These are phyloP conservation scores for Austroboletus eburneus DNA, from an alignment of 768 basidiomycete genomes.

Conservation along the genomic window DNA sequence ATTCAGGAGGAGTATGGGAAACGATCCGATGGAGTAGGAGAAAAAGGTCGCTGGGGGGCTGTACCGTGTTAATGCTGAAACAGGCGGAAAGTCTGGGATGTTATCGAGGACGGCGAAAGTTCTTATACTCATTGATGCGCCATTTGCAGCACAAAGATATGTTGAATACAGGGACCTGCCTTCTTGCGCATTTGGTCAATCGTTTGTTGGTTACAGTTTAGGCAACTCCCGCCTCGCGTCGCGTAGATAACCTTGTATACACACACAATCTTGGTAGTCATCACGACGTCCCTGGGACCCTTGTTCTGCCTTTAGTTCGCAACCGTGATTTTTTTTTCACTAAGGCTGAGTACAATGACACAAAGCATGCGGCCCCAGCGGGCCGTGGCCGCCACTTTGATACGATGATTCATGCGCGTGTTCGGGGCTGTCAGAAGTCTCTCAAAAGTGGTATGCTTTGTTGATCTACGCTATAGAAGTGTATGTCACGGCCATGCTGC, in stretches of 20 bases:
- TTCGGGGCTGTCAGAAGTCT: conserved; percentile 18
- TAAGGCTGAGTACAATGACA: conserved; percentile 21
- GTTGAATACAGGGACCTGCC: conserved; percentile 21
- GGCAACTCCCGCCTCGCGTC: conserved; percentile 22
- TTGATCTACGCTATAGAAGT: conserved; percentile 13
- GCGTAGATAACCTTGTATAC: conserved; percentile 17
- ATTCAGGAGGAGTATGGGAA: conserved; percentile 6
- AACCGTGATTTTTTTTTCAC: conserved; percentile 8
- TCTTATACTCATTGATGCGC: conserved; percentile 28
- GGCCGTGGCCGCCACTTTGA: conserved; percentile 2
- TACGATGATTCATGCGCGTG: conserved; percentile 22
- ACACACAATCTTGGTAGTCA: conserved; percentile 21
- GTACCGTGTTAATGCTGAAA: conserved; percentile 10
- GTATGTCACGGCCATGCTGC: conserved; percentile 7
- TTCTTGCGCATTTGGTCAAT: conserved; percentile 32
- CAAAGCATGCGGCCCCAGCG: conserved; percentile 19
- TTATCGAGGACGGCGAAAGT: conserved; percentile 9
- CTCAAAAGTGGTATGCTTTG: conserved; percentile 20
- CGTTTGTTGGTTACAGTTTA: conserved; percentile 32
- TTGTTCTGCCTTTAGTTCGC: conserved; percentile 28
- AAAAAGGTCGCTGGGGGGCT: conserved; percentile 18
- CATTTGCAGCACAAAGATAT: conserved; percentile 34
- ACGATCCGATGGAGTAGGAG: conserved; percentile 17
- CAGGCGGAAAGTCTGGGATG: conserved; percentile 14
- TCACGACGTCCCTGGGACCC: conserved; percentile 26